Conservation (phyloP, 768 basidiomycete genomes). For the Boletellus sp. region DNA sequence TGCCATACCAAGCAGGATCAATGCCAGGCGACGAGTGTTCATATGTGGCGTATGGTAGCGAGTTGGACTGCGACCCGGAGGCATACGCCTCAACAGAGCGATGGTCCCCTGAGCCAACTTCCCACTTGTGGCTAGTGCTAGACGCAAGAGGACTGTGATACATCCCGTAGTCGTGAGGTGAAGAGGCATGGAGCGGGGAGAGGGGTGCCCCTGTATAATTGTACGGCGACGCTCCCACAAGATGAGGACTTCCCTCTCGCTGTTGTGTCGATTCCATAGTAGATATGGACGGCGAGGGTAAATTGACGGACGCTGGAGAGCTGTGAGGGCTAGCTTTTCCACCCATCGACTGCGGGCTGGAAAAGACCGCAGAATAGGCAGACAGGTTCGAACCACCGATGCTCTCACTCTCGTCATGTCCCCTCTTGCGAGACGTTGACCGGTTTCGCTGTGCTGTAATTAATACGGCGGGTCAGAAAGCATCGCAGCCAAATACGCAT, state of each 20-base stretch:
- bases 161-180: slow-evolving; percentile 54
- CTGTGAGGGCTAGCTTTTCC: slow-evolving; percentile 62
- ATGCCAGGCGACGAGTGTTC: slow-evolving; percentile 39
- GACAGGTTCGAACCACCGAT: slow-evolving; percentile 39
- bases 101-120: slow-evolving; percentile 37
- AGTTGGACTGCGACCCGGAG: slow-evolving; percentile 32
- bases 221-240: slow-evolving; percentile 43
- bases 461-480: slow-evolving; percentile 15
- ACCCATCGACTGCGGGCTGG: slow-evolving; percentile 46
- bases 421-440: slow-evolving; percentile 72
- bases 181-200: slow-evolving; percentile 49
- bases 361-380: slow-evolving; percentile 53
- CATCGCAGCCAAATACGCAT: neutral
- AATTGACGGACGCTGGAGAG: slow-evolving; percentile 68
- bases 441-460: slow-evolving; percentile 60
- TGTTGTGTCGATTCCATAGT: slow-evolving; percentile 42
- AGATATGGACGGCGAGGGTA: slow-evolving; percentile 66
- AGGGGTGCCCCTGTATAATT: slow-evolving; percentile 44
- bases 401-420: slow-evolving; percentile 60
- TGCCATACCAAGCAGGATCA: slow-evolving; percentile 36
- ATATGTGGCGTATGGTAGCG: slow-evolving; percentile 44
- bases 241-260: slow-evolving; percentile 54
- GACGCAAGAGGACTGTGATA: slow-evolving; percentile 31
- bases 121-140: slow-evolving; percentile 40
- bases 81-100: slow-evolving; percentile 43